Percentiles rank a stretch among this genome's conserved stretches.
phyloP scores from a whole-genome alignment of 192 early-diverging fungal genomes.

The Linnemannia zychae region DNA sequence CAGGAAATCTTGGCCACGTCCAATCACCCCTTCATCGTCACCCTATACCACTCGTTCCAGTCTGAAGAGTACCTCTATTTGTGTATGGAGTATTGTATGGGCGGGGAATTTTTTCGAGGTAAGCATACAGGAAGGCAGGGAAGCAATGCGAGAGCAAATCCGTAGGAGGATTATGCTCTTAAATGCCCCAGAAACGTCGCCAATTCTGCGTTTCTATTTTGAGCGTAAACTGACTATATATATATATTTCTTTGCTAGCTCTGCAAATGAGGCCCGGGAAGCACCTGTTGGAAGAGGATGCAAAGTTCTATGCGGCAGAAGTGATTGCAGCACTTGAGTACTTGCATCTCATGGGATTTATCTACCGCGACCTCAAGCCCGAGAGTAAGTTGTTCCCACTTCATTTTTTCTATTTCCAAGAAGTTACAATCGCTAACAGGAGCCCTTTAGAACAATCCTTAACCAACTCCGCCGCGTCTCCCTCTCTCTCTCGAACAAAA shows the following conservation, averaged over 20 bases:
- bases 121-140: neutral
- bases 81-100: conserved; percentile 91
- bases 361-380: conserved; percentile 98
- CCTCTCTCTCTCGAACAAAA: neutral
- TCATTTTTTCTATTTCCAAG: neutral
- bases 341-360: conserved; percentile 95
- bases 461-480: neutral
- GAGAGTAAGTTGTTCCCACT: conserved; percentile 77
- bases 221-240: neutral
- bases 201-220: neutral
- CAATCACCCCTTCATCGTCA: conserved; percentile 93
- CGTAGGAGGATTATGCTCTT: neutral
- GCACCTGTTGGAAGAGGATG: conserved; percentile 90
- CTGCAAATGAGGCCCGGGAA: conserved; percentile 92
- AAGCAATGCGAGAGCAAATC: neutral
- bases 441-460: no score
- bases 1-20: conserved; percentile 83
- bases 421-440: no score
- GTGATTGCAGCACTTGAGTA: conserved; percentile 96
- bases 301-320: conserved; percentile 98
- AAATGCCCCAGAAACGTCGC: no score
- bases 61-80: conserved; percentile 88
- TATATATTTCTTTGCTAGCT: conserved; percentile 53
- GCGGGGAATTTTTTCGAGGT: conserved; percentile 91
- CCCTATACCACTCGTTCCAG: conserved; percentile 91